Evolutionary conservation across 2,329 filamentous ascomycete species (phyloP), one percentile per base, ranked within the genome.

Genomic region (Tolypocladium sp.): DNA sequence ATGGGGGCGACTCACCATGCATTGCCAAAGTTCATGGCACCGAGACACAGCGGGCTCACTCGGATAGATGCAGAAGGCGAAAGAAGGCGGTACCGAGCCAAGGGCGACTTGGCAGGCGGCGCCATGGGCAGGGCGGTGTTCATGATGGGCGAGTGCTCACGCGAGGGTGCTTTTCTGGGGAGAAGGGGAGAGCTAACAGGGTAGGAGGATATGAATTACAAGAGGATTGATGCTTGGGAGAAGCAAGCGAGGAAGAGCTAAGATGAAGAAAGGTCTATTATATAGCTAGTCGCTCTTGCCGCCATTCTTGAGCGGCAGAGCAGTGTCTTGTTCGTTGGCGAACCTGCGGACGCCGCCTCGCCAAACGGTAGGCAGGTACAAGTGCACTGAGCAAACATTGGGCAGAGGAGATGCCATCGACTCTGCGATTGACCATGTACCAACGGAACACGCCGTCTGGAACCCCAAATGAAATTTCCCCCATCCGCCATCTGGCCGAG

Each of bases 1-100:
- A 22, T 1, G 13, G 42, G 9, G 13, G 13, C 22, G 38, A 44
- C 55, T 70, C 65, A 70, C 76, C 79, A 86, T 40, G 77, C 74
- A 59, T 83, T 73, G 52, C 86, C 86, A 71, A 89, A 84, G 70
- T 81, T 85, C 84, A 88, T 87, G 57, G 77, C 76, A 13, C 86
- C 87, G 2, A 91, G 78, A 51, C 81, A 84, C 0, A 90, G 70
- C 5, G 87, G 87, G 62, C 83, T 87, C n/a, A 90, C 86, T 38
- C 85, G 78, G 27, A 90, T 77, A 0, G 81, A 79, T 2, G 88
- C 87, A 0, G 79, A 82, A 12, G 87, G 85, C 1, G 87, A 82
- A 15, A 91, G 79, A 53, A 90, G 72, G 8, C 87, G 84, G 65
- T 89, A 88, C 57, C 84, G 80, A 61, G 78, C 85, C 63, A 90